phyloP scores from a whole-genome alignment of 2,329 filamentous ascomycete genomes.

The Lasiodiplodia citricola region DNA sequence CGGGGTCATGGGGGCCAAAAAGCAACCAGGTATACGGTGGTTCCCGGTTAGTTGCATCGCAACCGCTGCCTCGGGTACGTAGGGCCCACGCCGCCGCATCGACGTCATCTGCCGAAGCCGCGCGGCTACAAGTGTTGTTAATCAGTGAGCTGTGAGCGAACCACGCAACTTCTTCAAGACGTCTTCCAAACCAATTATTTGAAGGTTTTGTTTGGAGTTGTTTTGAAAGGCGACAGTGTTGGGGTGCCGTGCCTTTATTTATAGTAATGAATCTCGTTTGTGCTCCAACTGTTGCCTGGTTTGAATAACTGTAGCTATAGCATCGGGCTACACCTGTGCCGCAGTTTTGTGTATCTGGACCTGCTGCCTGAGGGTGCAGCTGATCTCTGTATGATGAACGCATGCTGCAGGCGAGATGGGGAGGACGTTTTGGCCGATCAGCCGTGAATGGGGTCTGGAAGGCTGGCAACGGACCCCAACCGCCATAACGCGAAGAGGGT shows the following conservation, averaged over 20 bases:
- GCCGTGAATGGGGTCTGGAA: background rate
- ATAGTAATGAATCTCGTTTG: background rate
- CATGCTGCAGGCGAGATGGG: background rate
- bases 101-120: background rate
- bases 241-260: background rate
- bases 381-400: background rate
- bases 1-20: background rate
- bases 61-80: background rate
- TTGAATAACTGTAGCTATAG: background rate
- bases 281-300: background rate
- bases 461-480: background rate
- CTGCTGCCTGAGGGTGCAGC: background rate
- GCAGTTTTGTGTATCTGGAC: background rate
- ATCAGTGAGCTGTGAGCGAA: background rate
- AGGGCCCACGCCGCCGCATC: background rate
- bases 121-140: background rate
- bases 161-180: background rate
- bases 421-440: background rate
- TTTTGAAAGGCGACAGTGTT: background rate
- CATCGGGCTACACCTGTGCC: background rate
- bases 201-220: background rate
- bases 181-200: background rate
- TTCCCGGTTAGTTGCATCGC: background rate
- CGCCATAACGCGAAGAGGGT: background rate
- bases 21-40: background rate